These are phyloP conservation scores for Globisporangium heterothallicum DNA, from an alignment of 352 stramenopile species.

Conservation along the genomic window DNA sequence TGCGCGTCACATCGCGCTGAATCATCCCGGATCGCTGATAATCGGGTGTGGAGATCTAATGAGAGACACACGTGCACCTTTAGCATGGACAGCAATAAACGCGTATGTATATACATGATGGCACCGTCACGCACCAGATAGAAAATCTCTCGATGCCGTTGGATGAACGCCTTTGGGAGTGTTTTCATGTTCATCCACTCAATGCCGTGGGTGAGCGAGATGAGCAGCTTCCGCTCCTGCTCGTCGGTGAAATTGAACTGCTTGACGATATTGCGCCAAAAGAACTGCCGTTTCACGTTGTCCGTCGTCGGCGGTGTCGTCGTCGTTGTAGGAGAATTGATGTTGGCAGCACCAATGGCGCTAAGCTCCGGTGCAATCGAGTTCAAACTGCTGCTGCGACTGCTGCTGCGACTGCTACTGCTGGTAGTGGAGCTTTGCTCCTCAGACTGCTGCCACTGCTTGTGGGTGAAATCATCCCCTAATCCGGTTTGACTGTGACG, in stretches of 20 bases:
- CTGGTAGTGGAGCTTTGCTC: conserved; percentile 6
- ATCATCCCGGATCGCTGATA: conserved; percentile 71
- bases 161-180: conserved; percentile 48
- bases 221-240: conserved; percentile 48
- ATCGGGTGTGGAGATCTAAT: conserved; percentile 46
- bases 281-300: conserved; percentile 36
- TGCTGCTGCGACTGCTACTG: too few relatives aligned
- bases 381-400: conserved; percentile 9
- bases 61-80: neutral
- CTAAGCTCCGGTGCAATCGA: neutral
- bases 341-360: neutral
- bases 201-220: conserved; percentile 63
- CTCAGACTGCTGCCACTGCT: too few relatives aligned
- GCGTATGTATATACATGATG: neutral
- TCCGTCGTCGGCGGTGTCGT: neutral
- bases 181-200: conserved; percentile 56
- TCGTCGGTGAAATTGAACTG: conserved; percentile 77
- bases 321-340: neutral
- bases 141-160: conserved; percentile 75
- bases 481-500: too few relatives aligned
- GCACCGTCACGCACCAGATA: conserved; percentile 33
- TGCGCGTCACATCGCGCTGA: conserved; percentile 76
- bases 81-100: neutral
- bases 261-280: conserved; percentile 78
- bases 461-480: too few relatives aligned